These are phyloP conservation scores for Fusarium albosuccineum DNA, from an alignment of 2,329 filamentous ascomycete species.

Conservation along the genomic window DNA sequence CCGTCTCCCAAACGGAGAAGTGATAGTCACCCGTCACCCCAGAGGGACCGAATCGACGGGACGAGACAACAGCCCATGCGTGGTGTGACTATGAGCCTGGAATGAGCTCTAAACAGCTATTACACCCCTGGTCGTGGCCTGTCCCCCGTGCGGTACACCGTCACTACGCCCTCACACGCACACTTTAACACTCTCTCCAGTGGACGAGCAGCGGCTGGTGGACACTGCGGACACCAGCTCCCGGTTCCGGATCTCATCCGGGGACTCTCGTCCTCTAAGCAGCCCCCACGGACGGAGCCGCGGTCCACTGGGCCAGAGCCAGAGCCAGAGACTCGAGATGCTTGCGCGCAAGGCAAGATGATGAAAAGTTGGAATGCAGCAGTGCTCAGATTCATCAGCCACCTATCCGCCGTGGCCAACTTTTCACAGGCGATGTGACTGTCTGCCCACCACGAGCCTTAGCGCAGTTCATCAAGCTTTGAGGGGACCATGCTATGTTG, in stretches of 20 bases:
- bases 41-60: slow-evolving; percentile 44
- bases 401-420: slow-evolving; percentile 29
- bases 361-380: slow-evolving; percentile 34
- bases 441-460: slow-evolving; percentile 34
- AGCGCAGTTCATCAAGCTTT: slow-evolving; percentile 35
- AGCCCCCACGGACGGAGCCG: slow-evolving; percentile 24
- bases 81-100: slow-evolving; percentile 47
- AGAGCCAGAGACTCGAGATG: slow-evolving; percentile 20
- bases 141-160: slow-evolving; percentile 37
- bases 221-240: slow-evolving; percentile 21
- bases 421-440: slow-evolving; percentile 32
- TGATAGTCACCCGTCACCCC: slow-evolving; percentile 38
- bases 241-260: slow-evolving; percentile 34
- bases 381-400: slow-evolving; percentile 26
- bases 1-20: slow-evolving; percentile 39
- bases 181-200: slow-evolving; percentile 29
- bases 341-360: slow-evolving; percentile 8
- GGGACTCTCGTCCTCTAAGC: slow-evolving; percentile 26
- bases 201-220: slow-evolving; percentile 28
- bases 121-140: slow-evolving; percentile 41
- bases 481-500: slow-evolving; percentile 12
- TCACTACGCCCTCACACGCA: slow-evolving; percentile 39
- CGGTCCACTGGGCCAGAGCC: slow-evolving; percentile 5
- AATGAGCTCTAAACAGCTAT: slow-evolving; percentile 41
- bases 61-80: slow-evolving; percentile 46